Percentiles rank a stretch among this genome's conserved stretches.
These are phyloP conservation scores for Spizellomyces punctatus DNA, from an alignment of 192 early-diverging fungal species.

Conservation along the genomic window DNA sequence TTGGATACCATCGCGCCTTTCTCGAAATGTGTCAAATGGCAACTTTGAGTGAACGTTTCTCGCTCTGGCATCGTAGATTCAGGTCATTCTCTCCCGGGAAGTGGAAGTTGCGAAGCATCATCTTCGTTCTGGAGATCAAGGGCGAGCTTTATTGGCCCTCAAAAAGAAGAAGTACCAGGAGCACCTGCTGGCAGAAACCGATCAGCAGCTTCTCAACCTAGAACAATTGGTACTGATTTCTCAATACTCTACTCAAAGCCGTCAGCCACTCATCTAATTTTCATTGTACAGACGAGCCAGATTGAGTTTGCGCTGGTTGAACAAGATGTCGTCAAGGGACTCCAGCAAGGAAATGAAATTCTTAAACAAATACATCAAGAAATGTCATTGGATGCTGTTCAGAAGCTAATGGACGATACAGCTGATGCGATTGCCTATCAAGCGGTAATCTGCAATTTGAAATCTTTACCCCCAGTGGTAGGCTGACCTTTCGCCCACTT, in stretches of 20 bases:
- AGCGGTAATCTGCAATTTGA: constrained; percentile 54
- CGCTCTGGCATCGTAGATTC: constrained; percentile 56
- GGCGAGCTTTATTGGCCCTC: constrained; percentile 83
- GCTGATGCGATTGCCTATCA: constrained; percentile 96
- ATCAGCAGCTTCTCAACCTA: constrained; percentile 84
- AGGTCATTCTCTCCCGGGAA: constrained; percentile 80
- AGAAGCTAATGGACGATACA: constrained; percentile 94
- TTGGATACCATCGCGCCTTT: background rate
- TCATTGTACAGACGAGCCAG: constrained; percentile 52
- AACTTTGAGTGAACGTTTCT: background rate
- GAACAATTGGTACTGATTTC: constrained; percentile 69
- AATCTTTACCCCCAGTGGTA: background rate
- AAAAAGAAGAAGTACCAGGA: constrained; percentile 98
- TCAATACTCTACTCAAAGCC: too few relatives aligned
- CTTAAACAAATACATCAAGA: constrained; percentile 84
- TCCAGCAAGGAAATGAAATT: constrained; percentile 84
- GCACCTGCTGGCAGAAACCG: constrained; percentile 79
- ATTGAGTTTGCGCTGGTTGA: constrained; percentile 95
- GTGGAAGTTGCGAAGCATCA: constrained; percentile 76
- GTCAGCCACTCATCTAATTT: too few relatives aligned
- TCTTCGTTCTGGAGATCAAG: constrained; percentile 74
- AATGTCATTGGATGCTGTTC: constrained; percentile 87
- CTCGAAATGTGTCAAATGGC: background rate
- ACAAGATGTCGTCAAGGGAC: constrained; percentile 81
- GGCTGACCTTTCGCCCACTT: background rate